phyloP scores from a whole-genome alignment of 495 filamentous ascomycete genomes.

The Extremus antarcticus region DNA sequence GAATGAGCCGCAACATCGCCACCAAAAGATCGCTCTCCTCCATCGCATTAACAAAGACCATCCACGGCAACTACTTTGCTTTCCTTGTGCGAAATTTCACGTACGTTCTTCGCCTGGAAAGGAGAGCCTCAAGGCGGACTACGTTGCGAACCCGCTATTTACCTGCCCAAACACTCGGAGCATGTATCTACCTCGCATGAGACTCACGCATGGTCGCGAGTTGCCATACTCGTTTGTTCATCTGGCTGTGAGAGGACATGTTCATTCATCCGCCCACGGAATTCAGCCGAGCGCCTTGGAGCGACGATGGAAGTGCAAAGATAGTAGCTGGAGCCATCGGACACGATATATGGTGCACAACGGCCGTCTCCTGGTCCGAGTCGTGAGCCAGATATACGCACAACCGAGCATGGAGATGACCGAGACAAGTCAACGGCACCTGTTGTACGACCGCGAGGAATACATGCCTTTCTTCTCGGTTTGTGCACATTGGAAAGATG shows the following conservation, averaged over 20 bases:
- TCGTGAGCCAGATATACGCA: constrained; percentile 38
- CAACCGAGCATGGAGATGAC: constrained; percentile 30
- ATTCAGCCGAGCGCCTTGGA: constrained; percentile 33
- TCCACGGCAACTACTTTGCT: constrained; percentile 46
- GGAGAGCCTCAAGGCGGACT: constrained; percentile 39
- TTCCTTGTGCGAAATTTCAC: constrained; percentile 44
- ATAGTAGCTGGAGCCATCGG: constrained; percentile 37
- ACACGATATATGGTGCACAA: constrained; percentile 42
- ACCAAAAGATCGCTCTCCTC: constrained; percentile 39
- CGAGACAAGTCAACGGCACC: constrained; percentile 35
- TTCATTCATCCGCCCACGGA: constrained; percentile 37
- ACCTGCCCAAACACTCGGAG: constrained; percentile 38
- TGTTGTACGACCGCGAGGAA: constrained; percentile 47
- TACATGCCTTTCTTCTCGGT: constrained; percentile 49
- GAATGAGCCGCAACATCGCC: constrained; percentile 29
- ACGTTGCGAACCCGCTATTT: constrained; percentile 43
- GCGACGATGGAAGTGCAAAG: constrained; percentile 40
- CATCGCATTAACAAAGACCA: constrained; percentile 34
- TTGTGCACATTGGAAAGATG: constrained; percentile 51
- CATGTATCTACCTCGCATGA: constrained; percentile 35
- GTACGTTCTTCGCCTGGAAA: constrained; percentile 37
- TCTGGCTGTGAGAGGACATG: constrained; percentile 36
- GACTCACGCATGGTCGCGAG: constrained; percentile 41
- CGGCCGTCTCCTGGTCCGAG: constrained; percentile 43
- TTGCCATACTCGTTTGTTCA: constrained; percentile 47